A percentile compares a stretch with the other conserved stretches of the same genome.
Conservation (phyloP, 2,329 filamentous ascomycete genomes). For the Phyllosticta citriasiana region DNA sequence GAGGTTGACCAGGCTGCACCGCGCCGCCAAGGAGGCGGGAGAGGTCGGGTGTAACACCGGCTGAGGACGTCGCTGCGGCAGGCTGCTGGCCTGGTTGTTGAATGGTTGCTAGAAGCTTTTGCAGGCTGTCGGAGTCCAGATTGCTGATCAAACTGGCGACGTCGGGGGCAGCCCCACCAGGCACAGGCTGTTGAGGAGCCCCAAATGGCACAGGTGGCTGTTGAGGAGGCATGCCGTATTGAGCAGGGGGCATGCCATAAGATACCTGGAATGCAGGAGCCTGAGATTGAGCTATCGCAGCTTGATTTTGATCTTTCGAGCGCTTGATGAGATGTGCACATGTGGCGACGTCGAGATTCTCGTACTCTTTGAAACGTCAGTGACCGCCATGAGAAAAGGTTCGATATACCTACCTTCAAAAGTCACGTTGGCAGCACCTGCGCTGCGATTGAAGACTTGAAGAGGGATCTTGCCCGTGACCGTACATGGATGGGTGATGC, state of each 20-base stretch:
- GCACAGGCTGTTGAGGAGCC: conserved; percentile 23
- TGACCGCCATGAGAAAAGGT: conserved; percentile 4
- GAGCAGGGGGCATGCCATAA: conserved; percentile 21
- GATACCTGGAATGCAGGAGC: conserved; percentile 19
- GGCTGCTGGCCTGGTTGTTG: conserved; percentile 32
- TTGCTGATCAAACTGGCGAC: conserved; percentile 56
- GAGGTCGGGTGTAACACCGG: conserved; percentile 24
- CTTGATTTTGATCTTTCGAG: conserved; percentile 44
- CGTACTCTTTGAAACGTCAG: conserved; percentile 52
- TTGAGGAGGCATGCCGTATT: conserved; percentile 17
- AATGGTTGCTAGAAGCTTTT: conserved; percentile 50
- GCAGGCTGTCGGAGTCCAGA: conserved; percentile 60
- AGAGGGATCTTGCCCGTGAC: conserved; percentile 68
- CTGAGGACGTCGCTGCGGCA: conserved; percentile 17
- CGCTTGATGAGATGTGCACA: conserved; percentile 73
- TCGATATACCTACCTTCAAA: conserved; percentile 52
- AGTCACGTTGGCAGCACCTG: conserved; percentile 62
- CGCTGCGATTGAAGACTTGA: conserved; percentile 74
- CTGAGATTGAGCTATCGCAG: conserved; percentile 14
- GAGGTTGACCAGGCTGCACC: conserved; percentile 12
- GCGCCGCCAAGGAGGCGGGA: conserved; percentile 26
- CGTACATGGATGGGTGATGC: conserved; percentile 1
- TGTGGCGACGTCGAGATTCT: conserved; percentile 65
- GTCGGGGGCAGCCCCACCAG: conserved; percentile 32
- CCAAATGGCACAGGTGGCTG: conserved; percentile 21